phyloP scores from a whole-genome alignment of 768 basidiomycete genomes.

The Lenzites betulinus region DNA sequence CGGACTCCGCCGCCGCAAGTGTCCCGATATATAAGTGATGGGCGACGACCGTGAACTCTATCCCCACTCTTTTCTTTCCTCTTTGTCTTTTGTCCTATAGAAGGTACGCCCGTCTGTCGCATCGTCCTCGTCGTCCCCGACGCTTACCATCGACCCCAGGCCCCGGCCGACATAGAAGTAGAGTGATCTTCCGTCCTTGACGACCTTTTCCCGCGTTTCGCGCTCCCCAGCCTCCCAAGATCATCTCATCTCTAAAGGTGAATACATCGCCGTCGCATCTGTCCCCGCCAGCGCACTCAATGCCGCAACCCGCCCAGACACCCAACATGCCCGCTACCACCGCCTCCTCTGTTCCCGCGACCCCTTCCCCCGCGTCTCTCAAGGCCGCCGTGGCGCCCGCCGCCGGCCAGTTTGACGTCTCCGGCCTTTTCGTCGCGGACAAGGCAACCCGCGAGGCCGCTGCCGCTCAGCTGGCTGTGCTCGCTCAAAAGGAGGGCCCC shows the following conservation, averaged over 20 bases:
- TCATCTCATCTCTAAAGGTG: constrained; percentile 30
- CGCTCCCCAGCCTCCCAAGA: constrained; percentile 42
- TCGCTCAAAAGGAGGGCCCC: constrained; percentile 84
- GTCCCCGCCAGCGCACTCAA: constrained; percentile 7
- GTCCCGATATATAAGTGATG: constrained; percentile 29
- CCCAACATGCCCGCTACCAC: constrained; percentile 81
- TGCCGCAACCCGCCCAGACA: constrained; percentile 40
- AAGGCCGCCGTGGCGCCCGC: constrained; percentile 60
- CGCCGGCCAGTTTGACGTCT: constrained; percentile 67
- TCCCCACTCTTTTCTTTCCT: constrained; percentile 41
- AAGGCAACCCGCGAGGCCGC: constrained; percentile 79
- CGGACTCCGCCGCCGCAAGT: constrained; percentile 22
- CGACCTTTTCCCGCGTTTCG: constrained; percentile 41
- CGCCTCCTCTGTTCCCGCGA: constrained; percentile 59
- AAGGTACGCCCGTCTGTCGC: constrained; percentile 28
- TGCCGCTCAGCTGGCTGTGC: constrained; percentile 65
- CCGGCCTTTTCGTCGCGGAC: constrained; percentile 82
- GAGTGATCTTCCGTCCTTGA: constrained; percentile 66
- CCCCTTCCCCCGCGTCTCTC: constrained; percentile 67
- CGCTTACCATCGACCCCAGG: constrained; percentile 32
- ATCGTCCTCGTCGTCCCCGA: constrained; percentile 1
- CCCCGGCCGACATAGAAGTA: constrained; percentile 47
- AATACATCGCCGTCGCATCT: constrained; percentile 12
- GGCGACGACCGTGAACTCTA: constrained; percentile 29
- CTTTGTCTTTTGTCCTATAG: constrained; percentile 40